Conservation (phyloP, 805 yeast genomes). For the Lipomyces starkeyi region DNA sequence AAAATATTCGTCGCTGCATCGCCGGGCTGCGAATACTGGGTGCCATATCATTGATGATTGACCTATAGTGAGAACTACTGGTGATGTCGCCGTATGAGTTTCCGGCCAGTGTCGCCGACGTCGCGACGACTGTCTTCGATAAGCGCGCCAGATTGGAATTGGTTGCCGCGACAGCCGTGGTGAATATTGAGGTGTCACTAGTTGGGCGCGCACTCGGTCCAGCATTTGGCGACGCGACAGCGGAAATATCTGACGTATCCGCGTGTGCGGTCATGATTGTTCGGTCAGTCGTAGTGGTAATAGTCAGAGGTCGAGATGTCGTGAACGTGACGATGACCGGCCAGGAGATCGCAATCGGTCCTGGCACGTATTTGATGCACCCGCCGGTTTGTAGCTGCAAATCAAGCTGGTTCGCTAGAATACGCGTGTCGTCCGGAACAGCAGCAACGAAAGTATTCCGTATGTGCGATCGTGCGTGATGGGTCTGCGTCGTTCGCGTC, state of each 20-base stretch:
- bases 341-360: not conserved
- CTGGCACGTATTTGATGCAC: not conserved
- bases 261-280: not conserved
- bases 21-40: slow-evolving; percentile 47
- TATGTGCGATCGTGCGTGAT: not conserved
- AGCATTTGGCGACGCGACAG: slow-evolving; percentile 3
- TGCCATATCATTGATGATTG: slow-evolving; percentile 54
- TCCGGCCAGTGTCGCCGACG: slow-evolving; percentile 47
- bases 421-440: not conserved
- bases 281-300: not conserved
- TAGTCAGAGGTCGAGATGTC: not conserved
- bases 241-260: not conserved
- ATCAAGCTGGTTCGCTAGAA: not conserved
- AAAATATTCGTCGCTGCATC: slow-evolving; percentile 50
- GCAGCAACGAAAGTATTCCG: not conserved
- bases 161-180: slow-evolving; percentile 49
- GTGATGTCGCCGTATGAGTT: slow-evolving; percentile 46
- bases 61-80: slow-evolving; percentile 50
- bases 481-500: too few species aligned
- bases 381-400: not conserved
- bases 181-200: slow-evolving; percentile 38
- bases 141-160: slow-evolving; percentile 48
- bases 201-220: slow-evolving; percentile 7
- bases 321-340: not conserved
- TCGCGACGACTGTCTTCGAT: slow-evolving; percentile 48